Evolutionary conservation across 2,329 filamentous ascomycete species (phyloP).

Genomic region (Eutypella sp.): DNA sequence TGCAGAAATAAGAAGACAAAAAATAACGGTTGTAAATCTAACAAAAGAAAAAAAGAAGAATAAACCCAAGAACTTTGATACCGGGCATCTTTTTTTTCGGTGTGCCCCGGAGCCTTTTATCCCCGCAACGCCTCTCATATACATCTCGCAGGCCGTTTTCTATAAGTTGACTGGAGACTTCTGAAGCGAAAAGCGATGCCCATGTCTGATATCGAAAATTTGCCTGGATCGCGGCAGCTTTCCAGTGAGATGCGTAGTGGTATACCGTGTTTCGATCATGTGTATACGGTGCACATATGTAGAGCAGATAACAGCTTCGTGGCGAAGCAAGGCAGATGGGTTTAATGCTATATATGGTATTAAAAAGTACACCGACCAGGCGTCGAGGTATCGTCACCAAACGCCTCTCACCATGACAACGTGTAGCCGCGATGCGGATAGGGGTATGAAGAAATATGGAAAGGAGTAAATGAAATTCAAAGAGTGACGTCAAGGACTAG

Average conservation of each 20-base stretch:
- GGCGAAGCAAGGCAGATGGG: background rate
- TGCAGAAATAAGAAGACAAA: conserved; percentile 5
- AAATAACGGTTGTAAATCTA: conserved; percentile 3
- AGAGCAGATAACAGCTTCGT: background rate
- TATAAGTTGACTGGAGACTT: too few relatives aligned
- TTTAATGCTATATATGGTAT: conserved; percentile 39
- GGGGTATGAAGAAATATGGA: conserved; percentile 23
- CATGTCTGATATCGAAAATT: background rate
- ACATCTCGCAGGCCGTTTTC: too few relatives aligned
- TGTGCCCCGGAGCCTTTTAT: conserved; percentile 2
- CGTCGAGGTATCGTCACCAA: conserved; percentile 43
- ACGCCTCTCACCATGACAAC: conserved; percentile 52
- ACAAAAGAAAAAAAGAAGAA: conserved; percentile 14
- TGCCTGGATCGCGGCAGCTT: background rate
- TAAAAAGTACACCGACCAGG: conserved; percentile 48
- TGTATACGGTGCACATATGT: conserved; percentile 7
- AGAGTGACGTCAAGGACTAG: conserved; percentile 90
- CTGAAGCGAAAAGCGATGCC: too few relatives aligned
- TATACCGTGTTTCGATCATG: conserved; percentile 5
- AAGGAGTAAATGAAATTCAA: conserved; percentile 37
- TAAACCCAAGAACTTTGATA: too few relatives aligned
- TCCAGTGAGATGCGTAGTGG: conserved; percentile 1
- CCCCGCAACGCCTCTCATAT: too few relatives aligned
- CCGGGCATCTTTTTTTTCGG: too few relatives aligned
- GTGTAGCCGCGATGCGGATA: conserved; percentile 22